Base-by-base conservation (phyloP, 1,139 yeast genomes). In the Pichia kudriavzevii region DNA sequence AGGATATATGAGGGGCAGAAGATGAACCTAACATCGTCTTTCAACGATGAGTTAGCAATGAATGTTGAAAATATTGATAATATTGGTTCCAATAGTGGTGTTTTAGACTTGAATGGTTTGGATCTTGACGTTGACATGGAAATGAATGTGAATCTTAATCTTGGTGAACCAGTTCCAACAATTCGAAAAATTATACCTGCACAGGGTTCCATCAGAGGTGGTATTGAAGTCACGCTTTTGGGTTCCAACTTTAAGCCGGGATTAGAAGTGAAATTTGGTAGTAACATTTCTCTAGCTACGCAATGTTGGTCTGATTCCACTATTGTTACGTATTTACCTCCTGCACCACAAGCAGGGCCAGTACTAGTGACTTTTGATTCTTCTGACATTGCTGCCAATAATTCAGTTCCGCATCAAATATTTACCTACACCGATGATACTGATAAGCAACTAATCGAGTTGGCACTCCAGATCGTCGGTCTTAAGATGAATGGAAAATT, bases 291-390 rank as follows among this genome's bases (percentile, higher is more conserved):
- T 0, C 64, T 84, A 33, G 83, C 94, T 1, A 85, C 96, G 2
- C 95, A 87, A 54, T 87, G 94, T 58, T 91, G 97, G 97, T 84
- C 94, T 31, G 94, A 83, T 30, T 74, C 93, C 4, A 91, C 98
- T 0, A 81, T 91, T 41, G 95, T 91, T 3, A 85, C 96, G 0
- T 88, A 83, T 50, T 64, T 88, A 34, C 98, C 98, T 4, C 96
- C 97, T 3, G 84, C 96, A 1, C 60, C 79, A 4, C 74, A 69
- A 36, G 79, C 96, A 0, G 97, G 97, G 0, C 95, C 91, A 46
- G 98, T 91, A 3, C 67, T 84, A 42, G 96, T 91, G 2, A 74
- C 87, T 19, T 80, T 91, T 52, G 75, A 76, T 45, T 51, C 50
- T 23, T 34, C 44, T 8, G 39, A 36, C 22, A 26, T 42, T 14